Conservation (phyloP, 2,329 filamentous ascomycete species). For the Parafenestella ontariensis region DNA sequence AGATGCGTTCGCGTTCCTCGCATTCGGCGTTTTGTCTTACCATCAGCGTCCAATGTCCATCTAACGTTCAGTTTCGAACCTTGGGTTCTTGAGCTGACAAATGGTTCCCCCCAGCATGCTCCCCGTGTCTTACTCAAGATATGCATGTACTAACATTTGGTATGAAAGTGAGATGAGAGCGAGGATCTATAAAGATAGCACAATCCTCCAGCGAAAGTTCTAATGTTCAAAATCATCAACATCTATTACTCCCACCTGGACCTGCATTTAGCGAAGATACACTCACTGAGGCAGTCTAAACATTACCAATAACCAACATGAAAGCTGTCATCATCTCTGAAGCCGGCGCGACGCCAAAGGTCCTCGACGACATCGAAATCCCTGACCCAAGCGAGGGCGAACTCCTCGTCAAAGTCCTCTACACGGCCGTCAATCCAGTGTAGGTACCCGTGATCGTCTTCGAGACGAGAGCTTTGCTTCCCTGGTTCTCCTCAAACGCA, state of each 20-base stretch:
- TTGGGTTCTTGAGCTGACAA: background rate
- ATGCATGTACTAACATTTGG: too few relatives aligned
- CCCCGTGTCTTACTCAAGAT: too few relatives aligned
- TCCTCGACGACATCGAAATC: constrained; percentile 24
- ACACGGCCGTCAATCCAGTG: constrained; percentile 43
- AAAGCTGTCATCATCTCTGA: constrained; percentile 22
- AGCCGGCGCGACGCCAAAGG: constrained; percentile 8
- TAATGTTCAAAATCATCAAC: background rate
- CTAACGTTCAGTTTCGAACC: background rate
- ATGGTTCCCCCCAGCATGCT: background rate
- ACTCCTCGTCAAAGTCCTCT: constrained; percentile 42
- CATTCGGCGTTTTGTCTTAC: background rate
- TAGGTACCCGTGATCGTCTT: too few relatives aligned
- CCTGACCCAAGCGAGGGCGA: constrained; percentile 36
- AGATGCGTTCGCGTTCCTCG: background rate
- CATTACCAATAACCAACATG: constrained; percentile 12
- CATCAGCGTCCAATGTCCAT: background rate
- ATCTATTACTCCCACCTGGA: background rate
- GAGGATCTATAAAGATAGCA: too few relatives aligned
- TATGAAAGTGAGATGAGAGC: too few relatives aligned
- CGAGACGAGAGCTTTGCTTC: too few relatives aligned
- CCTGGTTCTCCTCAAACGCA: too few relatives aligned
- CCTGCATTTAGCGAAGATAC: too few relatives aligned
- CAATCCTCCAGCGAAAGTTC: too few relatives aligned
- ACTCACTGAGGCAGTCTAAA: background rate